Base-by-base conservation (phyloP, 495 filamentous ascomycete species). In the Lasiosphaeria ovina region DNA sequence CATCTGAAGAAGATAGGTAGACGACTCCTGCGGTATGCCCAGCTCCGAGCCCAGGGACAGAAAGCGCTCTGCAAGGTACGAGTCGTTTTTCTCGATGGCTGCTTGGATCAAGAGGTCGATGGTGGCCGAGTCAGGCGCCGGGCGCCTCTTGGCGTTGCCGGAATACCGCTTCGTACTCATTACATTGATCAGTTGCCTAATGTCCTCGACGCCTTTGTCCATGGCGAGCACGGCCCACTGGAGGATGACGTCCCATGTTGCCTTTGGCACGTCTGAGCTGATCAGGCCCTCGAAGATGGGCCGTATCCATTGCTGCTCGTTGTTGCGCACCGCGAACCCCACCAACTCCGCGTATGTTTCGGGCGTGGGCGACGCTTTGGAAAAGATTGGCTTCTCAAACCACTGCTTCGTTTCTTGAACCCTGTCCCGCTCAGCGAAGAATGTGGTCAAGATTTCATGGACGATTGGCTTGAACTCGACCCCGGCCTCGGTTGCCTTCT, bases 91-190 rank as follows among this genome's bases (percentile, higher is more conserved):
- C n/a, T 82, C 80, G 63, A 87, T 88, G 40, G 92, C 89, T 59
- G 87, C 85, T 45, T 79, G 80, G n/a, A 97, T 78, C 17, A 98
- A 79, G 38, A 71, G 69, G 66, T 96, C 93, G 57, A 96, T 86
- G 36, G 87, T 89, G 3, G 78, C 74, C n/a, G 85, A 87, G 51
- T 87, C 85, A 1, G 92, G 84, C 36, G 80, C 69, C 35, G 72
- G 71, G 60, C 80, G 74, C 6, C 35, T 44, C 57, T 24, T 6
- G 34, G 50, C 10, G 35, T 47, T 16, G n/a, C 36, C 14, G 35
- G 11, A 11, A 11, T 40, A 48, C 9, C 36, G 68, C 45, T 33
- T 62, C 24, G 24, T 24, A 24, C 24, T 24, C 79, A 91, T 87
- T 51, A 87, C 77, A 5, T 79, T 63, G 57, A 93, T 78, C 80